phyloP scores from a whole-genome alignment of 129 eudicot genomes.

The Flaveria linearis region DNA sequence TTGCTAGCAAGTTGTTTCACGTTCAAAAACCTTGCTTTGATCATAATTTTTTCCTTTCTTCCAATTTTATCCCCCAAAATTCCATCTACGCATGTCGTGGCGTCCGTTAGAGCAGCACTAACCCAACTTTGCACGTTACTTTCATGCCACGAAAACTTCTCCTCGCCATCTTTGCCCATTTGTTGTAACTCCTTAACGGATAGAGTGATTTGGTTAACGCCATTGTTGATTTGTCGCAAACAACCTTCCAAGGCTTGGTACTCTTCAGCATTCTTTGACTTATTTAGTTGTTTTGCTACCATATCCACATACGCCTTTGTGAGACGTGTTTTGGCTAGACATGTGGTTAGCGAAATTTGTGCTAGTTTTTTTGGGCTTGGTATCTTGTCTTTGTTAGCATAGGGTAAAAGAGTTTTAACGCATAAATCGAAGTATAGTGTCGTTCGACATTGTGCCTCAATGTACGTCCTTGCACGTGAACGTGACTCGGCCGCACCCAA shows the following conservation, averaged over 20 bases:
- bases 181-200: slow-evolving; percentile 49
- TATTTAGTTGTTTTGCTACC: slow-evolving; percentile 42
- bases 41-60: slow-evolving; percentile 42
- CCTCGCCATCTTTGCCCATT: slow-evolving; percentile 42
- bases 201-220: slow-evolving; percentile 53
- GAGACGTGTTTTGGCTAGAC: slow-evolving; percentile 46
- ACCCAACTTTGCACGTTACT: slow-evolving; percentile 68
- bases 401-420: slow-evolving; percentile 37
- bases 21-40: slow-evolving; percentile 58
- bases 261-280: slow-evolving; percentile 38
- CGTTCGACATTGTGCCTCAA: slow-evolving; percentile 46
- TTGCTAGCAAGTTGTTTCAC: slow-evolving; percentile 64
- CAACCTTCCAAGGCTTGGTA: slow-evolving; percentile 50
- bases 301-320: slow-evolving; percentile 48
- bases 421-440: slow-evolving; percentile 52
- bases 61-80: slow-evolving; percentile 44
- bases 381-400: slow-evolving; percentile 17
- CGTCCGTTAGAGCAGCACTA: slow-evolving; percentile 64
- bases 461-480: slow-evolving; percentile 54
- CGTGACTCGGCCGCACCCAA: slow-evolving; percentile 32
- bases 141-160: slow-evolving; percentile 57
- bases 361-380: slow-evolving; percentile 54
- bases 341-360: slow-evolving; percentile 55
- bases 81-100: slow-evolving; percentile 54
- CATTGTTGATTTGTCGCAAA: slow-evolving; percentile 46